Conservation (phyloP, 306 rosid species). For the Lablab purpureus region DNA sequence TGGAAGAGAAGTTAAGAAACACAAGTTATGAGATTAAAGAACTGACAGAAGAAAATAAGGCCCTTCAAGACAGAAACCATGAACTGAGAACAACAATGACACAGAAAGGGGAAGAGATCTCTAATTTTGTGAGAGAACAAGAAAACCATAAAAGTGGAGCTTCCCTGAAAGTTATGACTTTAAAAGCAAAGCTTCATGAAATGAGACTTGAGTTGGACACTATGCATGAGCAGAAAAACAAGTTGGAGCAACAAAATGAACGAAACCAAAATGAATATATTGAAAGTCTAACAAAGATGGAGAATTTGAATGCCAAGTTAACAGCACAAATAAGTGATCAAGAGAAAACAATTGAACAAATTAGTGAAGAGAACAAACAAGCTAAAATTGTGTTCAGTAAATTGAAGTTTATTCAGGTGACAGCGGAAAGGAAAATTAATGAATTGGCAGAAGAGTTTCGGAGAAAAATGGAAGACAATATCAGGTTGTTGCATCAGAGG, state of each 20-base stretch:
- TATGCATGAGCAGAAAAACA: slow-evolving; percentile 52
- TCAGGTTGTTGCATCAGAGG: slow-evolving; percentile 64
- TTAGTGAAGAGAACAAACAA: slow-evolving; percentile 43
- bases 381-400: slow-evolving; percentile 35
- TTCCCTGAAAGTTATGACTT: slow-evolving; percentile 45
- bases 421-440: slow-evolving; percentile 64
- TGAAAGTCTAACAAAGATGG: slow-evolving; percentile 44
- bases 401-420: slow-evolving; percentile 36
- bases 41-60: slow-evolving; percentile 49
- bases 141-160: slow-evolving; percentile 44
- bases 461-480: slow-evolving; percentile 60
- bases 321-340: slow-evolving; percentile 56
- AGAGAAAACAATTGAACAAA: slow-evolving; percentile 36
- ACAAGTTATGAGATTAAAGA: slow-evolving; percentile 40
- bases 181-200: slow-evolving; percentile 43
- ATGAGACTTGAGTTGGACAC: slow-evolving; percentile 58
- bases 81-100: slow-evolving; percentile 52
- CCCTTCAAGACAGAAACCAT: slow-evolving; percentile 50
- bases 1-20: slow-evolving; percentile 50
- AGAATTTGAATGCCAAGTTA: slow-evolving; percentile 45
- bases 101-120: slow-evolving; percentile 49
- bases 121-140: slow-evolving; percentile 25
- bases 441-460: slow-evolving; percentile 62
- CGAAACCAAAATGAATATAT: slow-evolving; percentile 47
- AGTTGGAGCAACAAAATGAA: slow-evolving; percentile 56